These are phyloP conservation scores for Lentithecium fluviatile DNA, from an alignment of 495 filamentous ascomycete genomes.

Conservation along the genomic window DNA sequence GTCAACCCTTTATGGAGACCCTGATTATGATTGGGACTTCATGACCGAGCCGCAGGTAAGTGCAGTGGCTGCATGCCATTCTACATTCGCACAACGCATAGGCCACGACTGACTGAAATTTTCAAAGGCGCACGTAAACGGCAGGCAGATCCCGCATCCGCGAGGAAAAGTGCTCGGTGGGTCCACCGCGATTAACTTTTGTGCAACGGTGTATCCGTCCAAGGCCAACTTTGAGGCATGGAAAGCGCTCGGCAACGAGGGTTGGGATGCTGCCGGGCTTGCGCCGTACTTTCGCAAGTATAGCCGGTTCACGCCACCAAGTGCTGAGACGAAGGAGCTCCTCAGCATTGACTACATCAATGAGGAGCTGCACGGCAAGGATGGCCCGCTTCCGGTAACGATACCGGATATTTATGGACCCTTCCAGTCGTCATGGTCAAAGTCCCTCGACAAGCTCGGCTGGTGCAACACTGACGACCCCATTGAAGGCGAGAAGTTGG, in stretches of 20 bases:
- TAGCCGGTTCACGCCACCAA: no score
- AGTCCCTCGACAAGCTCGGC: conserved; percentile 18
- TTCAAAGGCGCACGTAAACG: conserved; percentile 1
- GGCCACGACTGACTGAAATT: no score
- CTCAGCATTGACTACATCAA: not conserved
- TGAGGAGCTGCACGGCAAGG: not conserved
- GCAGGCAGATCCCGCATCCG: not conserved
- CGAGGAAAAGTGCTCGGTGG: conserved; percentile 23
- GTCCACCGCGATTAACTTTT: conserved; percentile 8
- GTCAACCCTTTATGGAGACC: no score
- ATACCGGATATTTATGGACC: conserved; percentile 3
- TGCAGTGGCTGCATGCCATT: no score
- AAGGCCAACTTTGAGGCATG: conserved; percentile 20
- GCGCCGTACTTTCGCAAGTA: conserved; percentile 29
- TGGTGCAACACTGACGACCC: conserved; percentile 6
- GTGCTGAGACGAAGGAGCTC: no score
- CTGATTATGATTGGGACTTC: no score
- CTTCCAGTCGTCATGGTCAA: conserved; percentile 7
- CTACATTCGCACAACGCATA: no score
- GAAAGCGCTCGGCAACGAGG: conserved; percentile 30
- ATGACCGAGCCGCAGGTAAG: no score
- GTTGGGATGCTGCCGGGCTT: conserved; percentile 29
- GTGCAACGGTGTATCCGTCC: not conserved
- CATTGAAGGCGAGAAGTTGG: conserved; percentile 1
- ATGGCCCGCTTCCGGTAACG: conserved; percentile 7